Percentiles rank a stretch among this genome's conserved stretches.
phyloP scores from a whole-genome alignment of 2,329 filamentous ascomycete species.

The Nemania serpens region DNA sequence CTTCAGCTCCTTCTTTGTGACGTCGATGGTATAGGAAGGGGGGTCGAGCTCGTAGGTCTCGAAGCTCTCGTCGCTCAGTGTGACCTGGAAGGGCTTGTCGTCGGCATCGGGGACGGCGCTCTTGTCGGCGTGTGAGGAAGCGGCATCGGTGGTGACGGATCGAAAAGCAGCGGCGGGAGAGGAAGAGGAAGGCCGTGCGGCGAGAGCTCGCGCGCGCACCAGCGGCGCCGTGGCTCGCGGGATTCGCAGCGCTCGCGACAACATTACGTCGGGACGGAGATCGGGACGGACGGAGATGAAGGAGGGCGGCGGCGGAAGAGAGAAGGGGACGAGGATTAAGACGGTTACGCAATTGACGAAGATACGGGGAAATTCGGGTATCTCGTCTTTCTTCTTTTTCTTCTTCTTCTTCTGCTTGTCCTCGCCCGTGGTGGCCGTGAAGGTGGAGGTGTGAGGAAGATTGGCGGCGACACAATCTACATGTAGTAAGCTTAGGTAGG shows the following conservation, averaged over 20 bases:
- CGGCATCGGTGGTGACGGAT: conserved; percentile 92
- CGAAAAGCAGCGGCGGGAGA: conserved; percentile 60
- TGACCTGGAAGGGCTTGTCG: conserved; percentile 89
- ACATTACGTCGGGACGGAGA: conserved; percentile 56
- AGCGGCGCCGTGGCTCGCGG: conserved; percentile 64
- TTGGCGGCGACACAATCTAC: conserved; percentile 17
- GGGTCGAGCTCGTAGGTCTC: conserved; percentile 99
- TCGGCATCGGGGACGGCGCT: conserved; percentile 64
- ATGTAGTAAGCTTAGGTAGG: too few species aligned
- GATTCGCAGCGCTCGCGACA: conserved; percentile 70
- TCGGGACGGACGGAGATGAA: not conserved
- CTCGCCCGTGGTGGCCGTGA: not conserved
- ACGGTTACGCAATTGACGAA: not conserved
- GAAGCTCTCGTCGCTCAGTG: conserved; percentile 97
- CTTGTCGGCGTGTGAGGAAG: conserved; percentile 86
- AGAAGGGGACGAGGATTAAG: conserved; percentile 1
- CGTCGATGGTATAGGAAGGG: conserved; percentile 87
- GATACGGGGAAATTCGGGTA: too few species aligned
- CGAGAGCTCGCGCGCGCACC: conserved; percentile 47
- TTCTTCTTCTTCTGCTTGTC: not conserved
- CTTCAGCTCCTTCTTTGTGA: conserved; percentile 98
- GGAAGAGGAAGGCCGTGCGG: conserved; percentile 47
- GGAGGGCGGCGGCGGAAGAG: conserved; percentile 1
- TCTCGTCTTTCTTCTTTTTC: too few species aligned
- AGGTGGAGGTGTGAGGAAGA: conserved; percentile 10